Evolutionary conservation across 2,329 filamentous ascomycete genomes (phyloP).

Genomic region (Pestalotiopsis sp.): DNA sequence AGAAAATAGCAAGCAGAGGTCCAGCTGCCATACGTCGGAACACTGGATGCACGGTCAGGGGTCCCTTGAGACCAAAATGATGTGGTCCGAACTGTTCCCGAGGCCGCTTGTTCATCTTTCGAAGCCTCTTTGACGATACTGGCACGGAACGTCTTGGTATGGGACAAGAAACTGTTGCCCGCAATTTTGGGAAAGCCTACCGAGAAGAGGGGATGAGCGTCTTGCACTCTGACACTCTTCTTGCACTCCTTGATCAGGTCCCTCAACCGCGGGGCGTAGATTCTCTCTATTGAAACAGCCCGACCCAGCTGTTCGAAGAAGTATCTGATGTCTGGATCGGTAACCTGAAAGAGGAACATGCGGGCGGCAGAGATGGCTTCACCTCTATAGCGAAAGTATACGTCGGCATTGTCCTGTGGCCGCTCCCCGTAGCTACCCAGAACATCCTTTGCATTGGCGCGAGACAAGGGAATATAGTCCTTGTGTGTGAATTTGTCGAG

Average conservation of each 20-base stretch:
- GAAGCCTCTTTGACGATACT: neutral
- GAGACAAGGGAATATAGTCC: constrained; percentile 23
- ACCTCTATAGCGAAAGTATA: constrained; percentile 13
- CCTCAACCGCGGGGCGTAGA: neutral
- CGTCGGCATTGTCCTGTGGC: no score
- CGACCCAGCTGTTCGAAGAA: neutral
- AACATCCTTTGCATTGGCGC: constrained; percentile 26
- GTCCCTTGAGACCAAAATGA: constrained; percentile 7
- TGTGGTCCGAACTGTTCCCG: neutral
- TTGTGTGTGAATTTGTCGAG: constrained; percentile 20
- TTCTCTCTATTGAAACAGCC: neutral
- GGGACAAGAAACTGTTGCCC: neutral
- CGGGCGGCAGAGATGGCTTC: neutral
- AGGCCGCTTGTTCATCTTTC: neutral
- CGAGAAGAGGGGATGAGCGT: constrained; percentile 21
- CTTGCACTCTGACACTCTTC: constrained; percentile 8
- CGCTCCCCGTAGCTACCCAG: constrained; percentile 20
- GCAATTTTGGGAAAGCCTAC: constrained; percentile 8
- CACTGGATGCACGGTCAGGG: constrained; percentile 19
- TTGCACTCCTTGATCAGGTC: neutral
- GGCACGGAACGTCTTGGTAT: no score
- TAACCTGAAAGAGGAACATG: constrained; percentile 16
- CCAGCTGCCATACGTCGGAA: constrained; percentile 19
- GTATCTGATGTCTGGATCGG: constrained; percentile 14
- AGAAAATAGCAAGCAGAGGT: constrained; percentile 10